Conservation (phyloP, 2,329 filamentous ascomycete genomes). For the Diaporthe destruens region DNA sequence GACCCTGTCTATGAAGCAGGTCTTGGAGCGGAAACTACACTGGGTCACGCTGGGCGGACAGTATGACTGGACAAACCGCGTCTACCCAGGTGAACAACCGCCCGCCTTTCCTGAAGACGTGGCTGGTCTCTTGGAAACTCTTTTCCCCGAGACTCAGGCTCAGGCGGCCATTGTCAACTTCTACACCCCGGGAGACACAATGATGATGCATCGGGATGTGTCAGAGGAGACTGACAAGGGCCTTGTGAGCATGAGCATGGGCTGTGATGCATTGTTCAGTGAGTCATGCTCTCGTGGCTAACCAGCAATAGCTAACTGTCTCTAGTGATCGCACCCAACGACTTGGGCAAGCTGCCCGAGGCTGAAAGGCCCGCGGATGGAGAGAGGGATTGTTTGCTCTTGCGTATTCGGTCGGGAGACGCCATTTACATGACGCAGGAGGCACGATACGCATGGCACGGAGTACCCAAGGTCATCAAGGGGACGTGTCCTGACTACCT, state of each 20-base stretch:
- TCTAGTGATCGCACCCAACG: slow-evolving; percentile 65
- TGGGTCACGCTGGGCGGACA: slow-evolving; percentile 97
- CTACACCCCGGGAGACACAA: slow-evolving; percentile 89
- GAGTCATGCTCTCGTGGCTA: neutral
- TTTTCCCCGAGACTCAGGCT: slow-evolving; percentile 83
- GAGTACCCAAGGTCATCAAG: slow-evolving; percentile 86
- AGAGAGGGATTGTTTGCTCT: slow-evolving; percentile 64
- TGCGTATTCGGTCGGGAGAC: slow-evolving; percentile 86
- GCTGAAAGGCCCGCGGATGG: slow-evolving; percentile 45
- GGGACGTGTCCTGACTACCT: slow-evolving; percentile 83
- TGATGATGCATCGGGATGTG: slow-evolving; percentile 94
- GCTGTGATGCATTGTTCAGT: slow-evolving; percentile 86
- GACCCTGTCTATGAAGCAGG: slow-evolving; percentile 75
- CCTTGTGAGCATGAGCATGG: slow-evolving; percentile 87
- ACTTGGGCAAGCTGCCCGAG: slow-evolving; percentile 50
- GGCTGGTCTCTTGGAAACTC: slow-evolving; percentile 71
- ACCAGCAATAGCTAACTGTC: neutral
- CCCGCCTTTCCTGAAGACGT: slow-evolving; percentile 83
- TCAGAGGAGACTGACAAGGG: slow-evolving; percentile 85
- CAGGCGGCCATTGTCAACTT: slow-evolving; percentile 96
- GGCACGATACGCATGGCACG: slow-evolving; percentile 93
- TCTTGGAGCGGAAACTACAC: slow-evolving; percentile 84
- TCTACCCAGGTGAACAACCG: slow-evolving; percentile 77
- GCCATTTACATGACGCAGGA: slow-evolving; percentile 88
- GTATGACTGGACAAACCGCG: slow-evolving; percentile 93